These are phyloP conservation scores for Phytophthora boehmeriae DNA, from an alignment of 352 stramenopile species.

Conservation along the genomic window DNA sequence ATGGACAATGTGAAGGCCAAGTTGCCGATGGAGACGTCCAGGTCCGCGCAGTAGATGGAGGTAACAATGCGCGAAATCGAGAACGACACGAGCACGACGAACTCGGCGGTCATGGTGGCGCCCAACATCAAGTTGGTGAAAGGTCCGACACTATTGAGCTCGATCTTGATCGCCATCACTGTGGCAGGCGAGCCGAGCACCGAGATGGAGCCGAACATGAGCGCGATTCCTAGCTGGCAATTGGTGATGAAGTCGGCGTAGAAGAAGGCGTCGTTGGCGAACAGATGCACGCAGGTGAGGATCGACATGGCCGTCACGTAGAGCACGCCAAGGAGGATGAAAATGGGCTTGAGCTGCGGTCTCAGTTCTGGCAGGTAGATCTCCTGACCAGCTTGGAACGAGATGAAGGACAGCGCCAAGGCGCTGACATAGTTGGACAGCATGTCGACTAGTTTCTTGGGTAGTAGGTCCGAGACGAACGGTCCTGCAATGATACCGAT, in stretches of 20 bases:
- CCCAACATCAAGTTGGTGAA: constrained; percentile 83
- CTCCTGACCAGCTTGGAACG: constrained; percentile 74
- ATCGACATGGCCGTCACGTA: constrained; percentile 65
- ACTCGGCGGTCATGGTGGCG: constrained; percentile 71
- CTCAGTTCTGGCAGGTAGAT: constrained; percentile 70
- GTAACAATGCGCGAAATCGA: constrained; percentile 66
- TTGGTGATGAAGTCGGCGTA: constrained; percentile 47
- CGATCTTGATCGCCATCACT: constrained; percentile 82
- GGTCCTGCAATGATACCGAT: constrained; percentile 47
- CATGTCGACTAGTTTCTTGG: constrained; percentile 34
- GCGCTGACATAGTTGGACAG: constrained; percentile 56
- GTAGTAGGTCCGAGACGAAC: constrained; percentile 48
- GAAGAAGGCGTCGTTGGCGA: constrained; percentile 66
- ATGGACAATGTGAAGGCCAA: constrained; percentile 61
- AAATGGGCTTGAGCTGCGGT: constrained; percentile 66
- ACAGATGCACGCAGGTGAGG: constrained; percentile 46
- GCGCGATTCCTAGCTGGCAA: constrained; percentile 67
- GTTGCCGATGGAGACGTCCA: constrained; percentile 55
- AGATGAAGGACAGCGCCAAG: constrained; percentile 76
- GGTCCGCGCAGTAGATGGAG: constrained; percentile 64
- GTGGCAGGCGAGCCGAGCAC: constrained; percentile 69
- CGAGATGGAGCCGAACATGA: constrained; percentile 79
- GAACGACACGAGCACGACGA: constrained; percentile 75
- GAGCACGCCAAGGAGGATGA: constrained; percentile 50
- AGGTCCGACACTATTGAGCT: constrained; percentile 71